Base-by-base conservation (phyloP, 257 asterid genomes). In the Solanum clarkiae region DNA sequence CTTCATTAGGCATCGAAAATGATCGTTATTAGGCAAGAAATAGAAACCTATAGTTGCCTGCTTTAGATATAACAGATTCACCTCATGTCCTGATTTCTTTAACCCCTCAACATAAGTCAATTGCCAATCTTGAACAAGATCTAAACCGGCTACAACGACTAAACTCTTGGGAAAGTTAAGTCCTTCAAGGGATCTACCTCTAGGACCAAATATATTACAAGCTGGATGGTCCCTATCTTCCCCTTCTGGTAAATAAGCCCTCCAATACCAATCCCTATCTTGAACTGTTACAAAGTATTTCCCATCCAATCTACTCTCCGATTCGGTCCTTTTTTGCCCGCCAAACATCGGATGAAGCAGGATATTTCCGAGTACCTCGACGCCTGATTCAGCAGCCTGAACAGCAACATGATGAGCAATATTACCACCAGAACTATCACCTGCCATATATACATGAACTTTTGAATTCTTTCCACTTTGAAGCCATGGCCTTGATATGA, bases 221-320 rank as follows among this genome's bases (percentile, higher is more conserved):
- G 98, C 98, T 1, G 98, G 98, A 83, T 95, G 98, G 72, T 95
- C 98, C 45, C 98, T 85, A 80, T 93, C 95, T 44, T 93, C 95
- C 9, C 97, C 95, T 77, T 91, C 93, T 0, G 98, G 98, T 36
- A 95, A 53, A 85, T 92, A 95, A 0, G 98, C 98, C 49, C 97
- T 82, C 98, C 98, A 95, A 65, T 95, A 95, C 97, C 98, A 95
- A 88, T 95, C 98, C 68, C 97, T 80, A 26, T 95, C 98, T 51
- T 90, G 95, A 66, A 95, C 79, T 29, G 88, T 89, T 5, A 95
- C 98, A 47, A 95, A 93, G 88, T 92, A 95, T 54, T 92, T 90
- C 44, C 98, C 98, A 10, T 95, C 98, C 82, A 95, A 63, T 57
- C 88, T 63, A 26, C 29, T 85, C 89, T 95, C 98, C 1, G 98